Base-by-base conservation (phyloP, 2,329 filamentous ascomycete genomes). In the Pezicula carpinea region DNA sequence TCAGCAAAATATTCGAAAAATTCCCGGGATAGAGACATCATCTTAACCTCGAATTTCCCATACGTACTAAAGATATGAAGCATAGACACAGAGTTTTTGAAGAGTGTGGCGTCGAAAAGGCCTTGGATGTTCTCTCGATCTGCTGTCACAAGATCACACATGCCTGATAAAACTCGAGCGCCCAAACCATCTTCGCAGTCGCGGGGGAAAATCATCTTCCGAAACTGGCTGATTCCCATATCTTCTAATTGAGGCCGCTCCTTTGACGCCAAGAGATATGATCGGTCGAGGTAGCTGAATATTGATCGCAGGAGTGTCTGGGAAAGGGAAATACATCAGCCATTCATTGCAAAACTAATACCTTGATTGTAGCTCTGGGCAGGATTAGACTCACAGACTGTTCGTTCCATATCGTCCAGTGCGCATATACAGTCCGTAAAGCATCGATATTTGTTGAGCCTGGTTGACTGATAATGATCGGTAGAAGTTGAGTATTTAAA, bases 201-300 rank as follows among this genome's bases (percentile, higher is more conserved):
- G 11, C 58, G 58, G 5, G 47, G 51, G 22, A 62, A 83, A 3
- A 75, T 65, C 55, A 74, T 75, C 50, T 69, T 77, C 44, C 87
- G 80, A 64, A 97, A 99, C 50, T 89, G 77, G 13, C 75, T 69
- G 46, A 93, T 82, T 5, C 85, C 81, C 72, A 95, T 83, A 60
- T 95, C 89, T 60, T 91, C 86, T 47, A 99, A 81, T 29, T 86
- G 86, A 8, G 77, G 75, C 31, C 77, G 69, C 18, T 85, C 80
- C 55, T 84, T 82, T 39, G 83, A 82, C 48, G 85, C 83, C 2
- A 96, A 73, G 6, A 99, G 75, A 62, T 90, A 96, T 2, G 90
- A 88, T 53, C 93, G 83, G 64, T 99, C 92, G 54, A 99, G 77
- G 61, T 91, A 99, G 69, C 90, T 95, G 68, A 96, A 97, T 33